These are phyloP conservation scores for Cyanidium caldarium DNA, from an alignment of 23 red algal species.

Conservation along the genomic window DNA sequence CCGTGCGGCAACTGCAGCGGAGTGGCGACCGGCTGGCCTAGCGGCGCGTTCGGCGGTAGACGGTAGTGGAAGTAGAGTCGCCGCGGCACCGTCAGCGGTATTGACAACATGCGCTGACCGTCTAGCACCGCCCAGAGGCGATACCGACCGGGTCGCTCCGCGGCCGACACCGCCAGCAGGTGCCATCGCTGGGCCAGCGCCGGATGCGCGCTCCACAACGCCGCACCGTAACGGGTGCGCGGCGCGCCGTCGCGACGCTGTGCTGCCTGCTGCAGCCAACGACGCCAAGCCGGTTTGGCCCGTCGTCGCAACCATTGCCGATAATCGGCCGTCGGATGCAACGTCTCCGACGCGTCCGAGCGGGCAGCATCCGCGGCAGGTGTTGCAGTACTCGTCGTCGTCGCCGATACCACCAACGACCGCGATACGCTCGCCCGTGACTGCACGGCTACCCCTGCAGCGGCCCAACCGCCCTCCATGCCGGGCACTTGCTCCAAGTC, in stretches of 20 bases:
- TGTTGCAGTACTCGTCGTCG: too few relatives aligned
- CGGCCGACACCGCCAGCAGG: not conserved
- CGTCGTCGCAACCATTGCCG: not conserved
- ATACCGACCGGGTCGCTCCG: not conserved
- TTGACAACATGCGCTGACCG: not conserved
- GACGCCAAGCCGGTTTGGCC: not conserved
- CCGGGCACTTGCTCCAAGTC: too few relatives aligned
- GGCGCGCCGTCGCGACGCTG: not conserved
- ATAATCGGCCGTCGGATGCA: too few relatives aligned
- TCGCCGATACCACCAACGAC: too few relatives aligned
- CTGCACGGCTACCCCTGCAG: too few relatives aligned
- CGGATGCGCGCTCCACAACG: not conserved
- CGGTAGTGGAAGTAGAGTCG: not conserved
- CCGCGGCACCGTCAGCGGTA: not conserved
- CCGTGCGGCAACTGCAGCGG: too few relatives aligned
- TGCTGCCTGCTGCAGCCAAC: not conserved
- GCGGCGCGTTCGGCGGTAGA: not conserved
- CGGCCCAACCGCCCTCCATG: too few relatives aligned
- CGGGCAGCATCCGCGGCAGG: too few relatives aligned
- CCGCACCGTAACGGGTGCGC: not conserved
- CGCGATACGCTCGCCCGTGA: too few relatives aligned
- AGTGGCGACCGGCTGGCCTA: not conserved
- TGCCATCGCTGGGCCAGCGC: not conserved
- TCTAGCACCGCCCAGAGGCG: not conserved
- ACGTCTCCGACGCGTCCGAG: too few relatives aligned